Evolutionary conservation across 129 eudicot species (phyloP).

Genomic region (Flaveria linearis): DNA sequence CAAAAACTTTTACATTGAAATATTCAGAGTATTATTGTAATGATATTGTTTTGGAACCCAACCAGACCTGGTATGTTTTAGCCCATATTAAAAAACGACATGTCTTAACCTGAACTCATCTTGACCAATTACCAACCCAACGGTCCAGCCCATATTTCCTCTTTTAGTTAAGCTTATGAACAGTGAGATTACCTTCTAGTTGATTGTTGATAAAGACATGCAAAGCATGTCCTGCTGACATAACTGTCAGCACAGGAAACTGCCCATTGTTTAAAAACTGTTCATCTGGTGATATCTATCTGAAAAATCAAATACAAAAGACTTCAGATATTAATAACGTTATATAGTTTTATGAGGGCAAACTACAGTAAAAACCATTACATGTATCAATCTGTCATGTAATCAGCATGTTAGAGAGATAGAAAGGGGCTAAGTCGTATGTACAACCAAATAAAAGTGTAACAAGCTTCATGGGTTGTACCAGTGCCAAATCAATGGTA

Average conservation of each 20-base stretch:
- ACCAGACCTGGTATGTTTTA: neutral
- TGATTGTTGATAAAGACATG: slow-evolving; percentile 84
- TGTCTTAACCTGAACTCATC: neutral
- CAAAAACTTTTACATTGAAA: neutral
- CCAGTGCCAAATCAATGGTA: slow-evolving; percentile 6
- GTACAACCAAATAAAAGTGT: slow-evolving; percentile 18
- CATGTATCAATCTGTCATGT: slow-evolving; percentile 85
- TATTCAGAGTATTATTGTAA: neutral
- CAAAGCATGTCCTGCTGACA: slow-evolving; percentile 93
- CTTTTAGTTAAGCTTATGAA: neutral
- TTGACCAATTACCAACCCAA: neutral
- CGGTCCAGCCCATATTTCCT: neutral
- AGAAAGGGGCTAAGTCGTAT: slow-evolving; percentile 24
- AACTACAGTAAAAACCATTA: slow-evolving; percentile 73
- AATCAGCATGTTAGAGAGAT: slow-evolving; percentile 29
- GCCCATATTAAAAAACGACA: neutral
- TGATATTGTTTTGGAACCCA: slow-evolving; percentile 4
- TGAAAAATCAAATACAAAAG: slow-evolving; percentile 33
- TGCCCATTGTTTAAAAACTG: slow-evolving; percentile 54
- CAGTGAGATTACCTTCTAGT: slow-evolving; percentile 53
- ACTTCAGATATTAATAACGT: neutral
- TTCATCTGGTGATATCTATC: slow-evolving; percentile 60
- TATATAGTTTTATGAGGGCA: neutral
- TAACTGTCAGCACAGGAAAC: slow-evolving; percentile 66
- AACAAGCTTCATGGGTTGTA: slow-evolving; percentile 23